Conservation (phyloP, 495 filamentous ascomycete species). For the Pseudevernia furfuracea region DNA sequence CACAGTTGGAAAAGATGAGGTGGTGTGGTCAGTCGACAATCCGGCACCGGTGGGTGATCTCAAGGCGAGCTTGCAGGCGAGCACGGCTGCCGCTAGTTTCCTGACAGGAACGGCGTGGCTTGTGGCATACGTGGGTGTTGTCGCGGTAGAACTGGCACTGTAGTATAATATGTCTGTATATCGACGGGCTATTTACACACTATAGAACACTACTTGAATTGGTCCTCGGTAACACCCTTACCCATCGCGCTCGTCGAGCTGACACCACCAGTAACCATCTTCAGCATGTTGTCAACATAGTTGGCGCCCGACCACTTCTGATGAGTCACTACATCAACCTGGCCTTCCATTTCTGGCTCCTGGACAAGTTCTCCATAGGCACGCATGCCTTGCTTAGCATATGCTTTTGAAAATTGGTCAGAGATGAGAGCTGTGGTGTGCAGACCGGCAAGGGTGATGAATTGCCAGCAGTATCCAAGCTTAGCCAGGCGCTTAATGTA, state of each 20-base stretch:
- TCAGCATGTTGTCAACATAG: conserved; percentile 87
- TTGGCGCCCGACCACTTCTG: conserved; percentile 97
- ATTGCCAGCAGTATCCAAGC: conserved; percentile 98
- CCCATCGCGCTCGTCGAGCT: conserved; percentile 92
- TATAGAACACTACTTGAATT: conserved; percentile 54
- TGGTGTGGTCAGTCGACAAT: background rate
- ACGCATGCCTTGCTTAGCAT: conserved; percentile 75
- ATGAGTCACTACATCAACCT: conserved; percentile 92
- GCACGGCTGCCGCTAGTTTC: background rate
- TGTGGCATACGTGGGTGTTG: background rate
- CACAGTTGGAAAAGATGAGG: background rate
- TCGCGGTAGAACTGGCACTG: background rate
- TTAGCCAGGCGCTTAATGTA: conserved; percentile 83
- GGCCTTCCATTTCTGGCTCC: conserved; percentile 88
- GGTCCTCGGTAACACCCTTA: conserved; percentile 94
- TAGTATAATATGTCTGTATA: too few relatives aligned
- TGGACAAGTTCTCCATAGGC: conserved; percentile 95
- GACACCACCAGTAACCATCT: conserved; percentile 94
- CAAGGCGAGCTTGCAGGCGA: background rate
- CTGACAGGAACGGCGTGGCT: background rate
- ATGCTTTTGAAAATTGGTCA: conserved; percentile 81
- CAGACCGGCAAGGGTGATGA: conserved; percentile 97
- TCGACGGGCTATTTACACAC: background rate
- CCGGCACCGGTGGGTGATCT: background rate
- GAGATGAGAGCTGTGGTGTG: conserved; percentile 90